Percentiles rank a stretch among this genome's conserved stretches.
These are phyloP conservation scores for Sophora flavescens DNA, from an alignment of 306 rosid genomes.

Conservation along the genomic window DNA sequence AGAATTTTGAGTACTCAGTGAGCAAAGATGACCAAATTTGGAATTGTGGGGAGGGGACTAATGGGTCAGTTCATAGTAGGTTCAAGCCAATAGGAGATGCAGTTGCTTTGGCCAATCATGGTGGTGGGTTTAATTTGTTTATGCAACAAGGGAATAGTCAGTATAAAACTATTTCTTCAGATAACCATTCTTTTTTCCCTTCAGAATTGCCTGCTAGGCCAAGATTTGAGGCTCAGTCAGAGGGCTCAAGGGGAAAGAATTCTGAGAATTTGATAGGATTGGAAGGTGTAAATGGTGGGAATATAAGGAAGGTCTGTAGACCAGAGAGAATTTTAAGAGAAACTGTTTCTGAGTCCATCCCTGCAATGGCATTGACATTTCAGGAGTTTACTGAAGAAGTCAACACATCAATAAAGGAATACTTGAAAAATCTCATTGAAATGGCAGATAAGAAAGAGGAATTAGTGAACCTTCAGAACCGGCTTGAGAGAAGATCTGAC, in stretches of 20 bases:
- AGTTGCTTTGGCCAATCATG: conserved; percentile 65
- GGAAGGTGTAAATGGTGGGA: conserved; percentile 60
- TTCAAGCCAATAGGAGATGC: conserved; percentile 91
- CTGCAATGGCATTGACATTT: conserved; percentile 58
- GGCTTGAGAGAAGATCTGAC: conserved; percentile 75
- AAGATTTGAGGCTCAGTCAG: conserved; percentile 61
- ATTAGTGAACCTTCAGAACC: conserved; percentile 57
- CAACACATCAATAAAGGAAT: conserved; percentile 55
- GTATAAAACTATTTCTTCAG: conserved; percentile 66
- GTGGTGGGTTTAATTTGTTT: conserved; percentile 60
- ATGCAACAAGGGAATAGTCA: conserved; percentile 72
- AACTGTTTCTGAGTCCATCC: conserved; percentile 61
- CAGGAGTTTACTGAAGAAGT: conserved; percentile 74
- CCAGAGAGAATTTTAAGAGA: conserved; percentile 70
- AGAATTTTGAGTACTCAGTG: conserved; percentile 68
- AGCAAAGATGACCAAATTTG: conserved; percentile 80
- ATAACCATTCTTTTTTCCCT: conserved; percentile 73
- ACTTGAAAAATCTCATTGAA: conserved; percentile 62
- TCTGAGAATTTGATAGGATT: conserved; percentile 66
- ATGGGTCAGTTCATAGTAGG: conserved; percentile 90
- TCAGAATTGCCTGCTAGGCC: conserved; percentile 83
- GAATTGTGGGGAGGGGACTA: conserved; percentile 93
- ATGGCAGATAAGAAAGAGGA: conserved; percentile 71
- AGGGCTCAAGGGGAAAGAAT: conserved; percentile 74
- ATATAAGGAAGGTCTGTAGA: conserved; percentile 52